Base-by-base conservation (phyloP, 495 filamentous ascomycete genomes). In the Trichoderma gamsii region DNA sequence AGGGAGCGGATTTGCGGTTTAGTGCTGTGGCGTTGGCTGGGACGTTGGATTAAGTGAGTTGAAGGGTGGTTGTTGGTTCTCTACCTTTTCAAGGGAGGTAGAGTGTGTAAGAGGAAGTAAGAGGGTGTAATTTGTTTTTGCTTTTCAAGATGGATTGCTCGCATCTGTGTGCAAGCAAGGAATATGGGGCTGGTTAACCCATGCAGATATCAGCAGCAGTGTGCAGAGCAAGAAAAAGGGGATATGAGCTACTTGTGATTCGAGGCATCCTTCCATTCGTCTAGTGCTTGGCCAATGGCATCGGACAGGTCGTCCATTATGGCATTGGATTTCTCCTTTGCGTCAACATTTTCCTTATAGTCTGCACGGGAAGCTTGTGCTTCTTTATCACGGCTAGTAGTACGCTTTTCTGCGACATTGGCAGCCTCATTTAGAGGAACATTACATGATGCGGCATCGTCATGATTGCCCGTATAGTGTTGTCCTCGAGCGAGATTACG, bases 21-120 rank as follows among this genome's bases (percentile, higher is more conserved):
- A 92, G 89, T 75, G 78, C 90, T 68, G 84, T 93, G 61, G 88
- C 88, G 71, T 71, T 93, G 72, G 89, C 88, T 18, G 83, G 85
- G 59, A 80, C 84, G 29, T 79, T 90, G 76, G 88, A 90, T 72
- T 90, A 76, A 51, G 1, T 25, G 43, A 11, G 43, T 12, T 23
- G n/a, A 52, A 44, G 16, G 49, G 0, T 9, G 49, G 18, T n/a
- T 9, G 18, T 52, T 52, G 4, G 8, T 6, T 52, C 4, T 21
- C 18, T 9, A 9, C 4, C 16, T 52, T 23, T 51, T 5, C 29
- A 29, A 29, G 29, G 29, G 29, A 29, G 43, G 43, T 44, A n/a
- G n/a, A n/a, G 43, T 18, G 11, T 13, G 3, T 3, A 9, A 46
- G 3, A 9, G 43, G 16, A 3, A 18, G 12, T 46, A 49, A 49